Evolutionary conservation across 345 rosid genomes (phyloP), one percentile per base, ranked within the genome.

Genomic region (Hibiscus syriacus): DNA sequence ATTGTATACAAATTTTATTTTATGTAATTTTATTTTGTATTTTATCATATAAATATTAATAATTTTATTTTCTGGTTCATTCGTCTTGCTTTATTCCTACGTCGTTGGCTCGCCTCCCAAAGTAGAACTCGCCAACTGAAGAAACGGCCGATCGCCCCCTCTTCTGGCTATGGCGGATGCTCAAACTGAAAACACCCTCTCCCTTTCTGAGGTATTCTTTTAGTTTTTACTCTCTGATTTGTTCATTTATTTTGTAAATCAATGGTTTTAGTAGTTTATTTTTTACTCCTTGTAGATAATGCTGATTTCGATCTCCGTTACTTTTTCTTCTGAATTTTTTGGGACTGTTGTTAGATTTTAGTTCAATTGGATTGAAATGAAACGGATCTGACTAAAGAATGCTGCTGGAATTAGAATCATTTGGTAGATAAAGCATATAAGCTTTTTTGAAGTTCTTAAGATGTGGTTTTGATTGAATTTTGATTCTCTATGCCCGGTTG

Each of bases 311-410:
- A 58, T 58, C 57, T 27, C 34, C 22, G 41, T 55, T 45, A 27
- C 19, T 20, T 50, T 0, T 22, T 8, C 17, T 2, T n/a, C 3
- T 34, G 8, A 0, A 34, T 36, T 38, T 7, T n/a, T 58, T 1
- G 22, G 11, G 0, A 46, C 3, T 22, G 7, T 29, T 43, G 1
- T 36, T 34, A 10, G 34, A 41, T 17, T 38, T 54, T 32, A 9
- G 62, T 14, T 67, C 27, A 16, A 4, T 8, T 27, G 10, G 14
- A 49, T 17, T 7, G 54, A 7, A 43, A 19, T 6, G 30, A 36
- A 20, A 43, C 49, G 6, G 70, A 67, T 67, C 61, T 54, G n/a
- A n/a, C n/a, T n/a, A n/a, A n/a, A n/a, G 10, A 29, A 32, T 66
- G 4, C 13, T 66, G 9, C 41, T 49, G 58, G 19, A 30, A 66